A percentile compares a stretch with the other conserved stretches of the same genome.
Evolutionary conservation across 805 yeast genomes (phyloP).

Genomic region (Candida anglica): DNA sequence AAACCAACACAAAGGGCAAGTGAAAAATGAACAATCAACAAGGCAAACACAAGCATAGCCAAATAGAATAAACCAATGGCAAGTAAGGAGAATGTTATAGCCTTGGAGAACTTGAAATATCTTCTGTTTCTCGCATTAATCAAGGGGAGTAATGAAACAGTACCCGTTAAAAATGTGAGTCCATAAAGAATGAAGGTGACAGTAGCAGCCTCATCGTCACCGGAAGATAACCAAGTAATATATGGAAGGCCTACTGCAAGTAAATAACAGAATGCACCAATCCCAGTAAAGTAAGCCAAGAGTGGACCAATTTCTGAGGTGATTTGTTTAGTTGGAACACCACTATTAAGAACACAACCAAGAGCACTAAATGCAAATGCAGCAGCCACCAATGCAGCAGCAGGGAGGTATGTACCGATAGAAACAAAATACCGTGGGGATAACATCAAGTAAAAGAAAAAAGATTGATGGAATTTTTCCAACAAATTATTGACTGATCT

Average conservation of each 20-base stretch:
- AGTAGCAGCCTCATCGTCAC: conserved; percentile 9
- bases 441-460: conserved; percentile 82
- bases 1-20: conserved; percentile 71
- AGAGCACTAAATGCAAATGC: conserved; percentile 68
- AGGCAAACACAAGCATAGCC: conserved; percentile 66
- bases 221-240: conserved; percentile 8
- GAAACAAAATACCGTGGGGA: conserved; percentile 82
- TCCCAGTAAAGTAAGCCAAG: conserved; percentile 21
- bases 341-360: conserved; percentile 48
- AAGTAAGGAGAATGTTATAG: conserved; percentile 21
- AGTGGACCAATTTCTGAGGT: conserved; percentile 18
- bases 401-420: conserved; percentile 88
- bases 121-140: conserved; percentile 4
- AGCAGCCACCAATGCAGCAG: conserved; percentile 69
- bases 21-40: conserved; percentile 81
- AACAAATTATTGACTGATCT: conserved; percentile 87
- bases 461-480: conserved; percentile 96
- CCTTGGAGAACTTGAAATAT: conserved; percentile 12
- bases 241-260: conserved; percentile 24
- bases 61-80: conserved; percentile 53
- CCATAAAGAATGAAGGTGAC: conserved; percentile 14
- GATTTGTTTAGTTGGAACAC: conserved; percentile 20
- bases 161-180: conserved; percentile 10
- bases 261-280: conserved; percentile 20
- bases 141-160: conserved; percentile 13